Base-by-base conservation (phyloP, 169 alveolate species). In the Eimeria sp. region DNA sequence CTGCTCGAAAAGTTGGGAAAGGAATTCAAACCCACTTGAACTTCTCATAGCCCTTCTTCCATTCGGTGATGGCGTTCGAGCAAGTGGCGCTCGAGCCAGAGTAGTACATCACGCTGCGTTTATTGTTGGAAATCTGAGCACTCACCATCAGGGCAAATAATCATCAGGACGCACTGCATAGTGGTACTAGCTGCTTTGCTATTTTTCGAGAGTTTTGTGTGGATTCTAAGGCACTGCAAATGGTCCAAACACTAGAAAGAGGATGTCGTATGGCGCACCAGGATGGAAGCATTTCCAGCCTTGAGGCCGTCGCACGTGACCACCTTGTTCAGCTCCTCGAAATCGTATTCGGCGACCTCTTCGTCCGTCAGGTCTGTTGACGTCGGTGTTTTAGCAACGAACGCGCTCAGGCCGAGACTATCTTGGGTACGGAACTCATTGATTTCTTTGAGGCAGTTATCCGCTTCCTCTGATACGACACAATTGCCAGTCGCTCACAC, bases 371-470 rank as follows among this genome's bases (percentile, higher is more conserved):
- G 40, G 2, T 34, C 2, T 34, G 40, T 34, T 34, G 40, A 34
- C 30, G 54, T 3, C 5, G 34, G 11, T 22, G 45, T 47, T 25
- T 20, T 73, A 3, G 40, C 93, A 34, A 43, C 18, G 80, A 86
- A 86, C 9, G 82, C 45, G 4, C 22, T 27, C 58, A 86, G 45
- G 43, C 93, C 93, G 6, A 86, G 57, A n/a, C n/a, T 34, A 2
- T 86, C 82, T 63, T 86, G 93, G 0, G 93, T 86, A 11, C 93
- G 93, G 70, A 86, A 61, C 47, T 34, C 80, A 72, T 86, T 86
- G 18, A 86, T 63, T 73, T 86, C 93, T 27, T 2, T 18, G 47
- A 86, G 82, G 45, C 93, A 86, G 80, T 61, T 43, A 3, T 30
- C 25, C 27, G 54, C 67, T 61, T n/a, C 70, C 10, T 40, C 80